Percentiles rank a stretch among this genome's conserved stretches.
Conservation (phyloP, 306 rosid species). For the Medicago lupulina region DNA sequence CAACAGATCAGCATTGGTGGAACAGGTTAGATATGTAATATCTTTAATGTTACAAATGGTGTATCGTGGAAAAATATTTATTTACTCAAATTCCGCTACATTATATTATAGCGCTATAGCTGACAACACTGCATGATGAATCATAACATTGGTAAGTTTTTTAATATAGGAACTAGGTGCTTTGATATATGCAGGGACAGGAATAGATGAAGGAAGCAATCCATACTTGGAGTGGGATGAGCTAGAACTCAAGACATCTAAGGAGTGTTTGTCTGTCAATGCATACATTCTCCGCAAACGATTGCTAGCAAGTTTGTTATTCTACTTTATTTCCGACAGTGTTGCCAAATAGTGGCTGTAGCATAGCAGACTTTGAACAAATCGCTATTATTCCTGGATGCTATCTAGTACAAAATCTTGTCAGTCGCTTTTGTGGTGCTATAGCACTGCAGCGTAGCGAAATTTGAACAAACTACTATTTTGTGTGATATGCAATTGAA, state of each 20-base stretch:
- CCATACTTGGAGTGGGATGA: conserved; percentile 90
- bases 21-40: conserved; percentile 60
- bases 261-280: conserved; percentile 59
- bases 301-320: background rate
- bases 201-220: conserved; percentile 91
- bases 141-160: conserved; percentile 29
- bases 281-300: background rate
- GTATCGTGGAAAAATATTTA: too few species aligned
- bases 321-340: background rate
- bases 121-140: background rate
- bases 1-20: conserved; percentile 87
- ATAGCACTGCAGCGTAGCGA: too few species aligned
- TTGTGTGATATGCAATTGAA: background rate
- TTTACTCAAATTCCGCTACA: too few species aligned
- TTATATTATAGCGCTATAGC: too few species aligned
- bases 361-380: too few species aligned
- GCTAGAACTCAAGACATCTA: conserved; percentile 88
- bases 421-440: too few species aligned
- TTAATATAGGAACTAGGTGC: conserved; percentile 74
- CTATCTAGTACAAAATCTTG: too few species aligned
- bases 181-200: conserved; percentile 90
- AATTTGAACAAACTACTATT: too few species aligned
- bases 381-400: too few species aligned
- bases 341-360: too few species aligned
- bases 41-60: background rate